These are phyloP conservation scores for Sporisorium exsertum DNA, from an alignment of 1,284 basidiomycete genomes.

Conservation along the genomic window DNA sequence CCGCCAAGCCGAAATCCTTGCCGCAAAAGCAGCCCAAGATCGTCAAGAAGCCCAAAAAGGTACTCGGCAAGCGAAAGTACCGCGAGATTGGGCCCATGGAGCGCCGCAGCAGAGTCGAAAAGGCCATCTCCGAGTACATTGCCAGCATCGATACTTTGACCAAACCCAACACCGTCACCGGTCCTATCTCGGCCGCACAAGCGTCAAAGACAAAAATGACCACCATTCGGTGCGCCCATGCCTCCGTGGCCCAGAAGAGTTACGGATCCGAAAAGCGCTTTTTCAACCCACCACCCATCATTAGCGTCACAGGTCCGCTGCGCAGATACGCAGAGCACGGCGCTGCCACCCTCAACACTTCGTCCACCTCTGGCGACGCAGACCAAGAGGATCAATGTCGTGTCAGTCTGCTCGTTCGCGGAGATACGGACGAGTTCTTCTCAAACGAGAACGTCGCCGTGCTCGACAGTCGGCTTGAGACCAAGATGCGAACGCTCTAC, in stretches of 20 bases:
- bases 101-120: conserved; percentile 38
- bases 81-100: conserved; percentile 48
- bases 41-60: conserved; percentile 40
- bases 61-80: conserved; percentile 52
- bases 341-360: conserved; percentile 35
- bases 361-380: conserved; percentile 28
- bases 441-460: conserved; percentile 53
- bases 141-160: conserved; percentile 37
- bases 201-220: conserved; percentile 71
- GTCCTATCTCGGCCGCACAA: conserved; percentile 35
- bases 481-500: conserved; percentile 89
- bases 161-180: conserved; percentile 46
- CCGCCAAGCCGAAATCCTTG: conserved; percentile 16
- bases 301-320: conserved; percentile 82
- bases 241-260: conserved; percentile 89
- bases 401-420: conserved; percentile 84
- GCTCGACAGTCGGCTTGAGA: conserved; percentile 75
- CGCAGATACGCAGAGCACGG: conserved; percentile 51
- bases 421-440: conserved; percentile 80
- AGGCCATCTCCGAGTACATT: conserved; percentile 48
- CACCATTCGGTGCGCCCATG: conserved; percentile 85
- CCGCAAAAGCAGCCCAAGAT: conserved; percentile 28
- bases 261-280: conserved; percentile 92
- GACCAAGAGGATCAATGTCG: conserved; percentile 44
- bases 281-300: conserved; percentile 86